Evolutionary conservation across 2,329 filamentous ascomycete genomes (phyloP).

Genomic region (Ceratocystis huliohia): DNA sequence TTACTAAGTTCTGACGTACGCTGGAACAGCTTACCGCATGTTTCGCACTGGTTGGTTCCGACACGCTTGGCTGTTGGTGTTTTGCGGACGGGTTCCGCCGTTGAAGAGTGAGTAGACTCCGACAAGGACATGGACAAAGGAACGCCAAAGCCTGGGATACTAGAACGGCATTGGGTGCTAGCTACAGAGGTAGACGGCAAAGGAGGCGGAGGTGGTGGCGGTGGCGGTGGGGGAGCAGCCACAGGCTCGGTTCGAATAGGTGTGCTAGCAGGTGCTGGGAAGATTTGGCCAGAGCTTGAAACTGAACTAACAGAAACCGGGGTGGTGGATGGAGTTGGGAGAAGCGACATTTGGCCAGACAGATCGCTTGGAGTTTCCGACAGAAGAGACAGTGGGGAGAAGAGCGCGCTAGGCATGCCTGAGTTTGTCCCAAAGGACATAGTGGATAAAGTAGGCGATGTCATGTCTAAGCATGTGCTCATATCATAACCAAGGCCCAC

Average conservation of each 20-base stretch:
- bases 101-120: conserved; percentile 9
- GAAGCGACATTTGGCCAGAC: conserved; percentile 10
- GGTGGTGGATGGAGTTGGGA: conserved; percentile 19
- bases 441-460: conserved; percentile 12
- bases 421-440: conserved; percentile 13
- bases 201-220: neutral
- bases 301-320: conserved; percentile 18
- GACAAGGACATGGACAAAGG: neutral
- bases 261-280: conserved; percentile 15
- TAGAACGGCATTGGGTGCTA: conserved; percentile 3
- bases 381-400: conserved; percentile 15
- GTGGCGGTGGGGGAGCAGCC: neutral
- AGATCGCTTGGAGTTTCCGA: conserved; percentile 14
- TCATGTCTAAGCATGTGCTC: conserved; percentile 1
- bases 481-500: neutral
- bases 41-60: conserved; percentile 17
- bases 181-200: neutral
- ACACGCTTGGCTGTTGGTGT: conserved; percentile 11
- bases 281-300: conserved; percentile 17
- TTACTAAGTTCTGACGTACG: conserved; percentile 21
- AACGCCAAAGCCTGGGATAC: conserved; percentile 3
- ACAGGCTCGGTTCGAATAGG: conserved; percentile 12
- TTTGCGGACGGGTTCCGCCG: conserved; percentile 12
- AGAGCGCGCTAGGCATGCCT: neutral
- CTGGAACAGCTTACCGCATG: conserved; percentile 18